A percentile compares a stretch with the other conserved stretches of the same genome.
Conservation (phyloP, 192 early-diverging fungal genomes). For the Gryganskiella cystojenkinii region DNA sequence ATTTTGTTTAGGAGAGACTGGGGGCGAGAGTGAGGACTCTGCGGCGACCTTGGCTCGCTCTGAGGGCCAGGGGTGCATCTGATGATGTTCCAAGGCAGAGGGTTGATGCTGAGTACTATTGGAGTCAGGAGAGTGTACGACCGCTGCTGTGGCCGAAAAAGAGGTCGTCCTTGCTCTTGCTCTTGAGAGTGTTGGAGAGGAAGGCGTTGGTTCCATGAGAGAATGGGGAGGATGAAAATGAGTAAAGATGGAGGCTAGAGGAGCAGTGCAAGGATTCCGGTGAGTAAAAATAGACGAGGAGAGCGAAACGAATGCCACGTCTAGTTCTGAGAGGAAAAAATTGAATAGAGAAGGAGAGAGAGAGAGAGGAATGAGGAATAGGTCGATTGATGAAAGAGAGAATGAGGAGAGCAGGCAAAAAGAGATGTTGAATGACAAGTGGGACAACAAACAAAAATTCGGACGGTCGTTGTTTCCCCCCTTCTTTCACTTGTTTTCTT, state of each 20-base stretch:
- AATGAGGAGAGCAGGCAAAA: background rate
- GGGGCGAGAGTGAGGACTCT: conserved; percentile 39
- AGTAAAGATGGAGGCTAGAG: background rate
- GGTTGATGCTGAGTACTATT: conserved; percentile 5
- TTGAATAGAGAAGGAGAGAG: conserved; percentile 7
- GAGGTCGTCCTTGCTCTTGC: background rate
- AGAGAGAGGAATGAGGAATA: background rate
- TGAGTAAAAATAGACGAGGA: conserved; percentile 2
- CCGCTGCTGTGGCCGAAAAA: background rate
- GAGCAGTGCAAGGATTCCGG: background rate
- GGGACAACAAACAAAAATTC: no score
- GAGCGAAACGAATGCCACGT: background rate
- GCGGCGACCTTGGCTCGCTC: conserved; percentile 46
- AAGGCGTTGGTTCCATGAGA: background rate
- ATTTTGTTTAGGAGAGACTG: conserved; percentile 45
- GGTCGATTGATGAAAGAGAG: conserved; percentile 1
- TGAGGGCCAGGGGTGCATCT: conserved; percentile 37
- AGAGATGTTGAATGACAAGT: background rate
- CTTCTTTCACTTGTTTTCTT: no score
- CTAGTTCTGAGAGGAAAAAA: background rate
- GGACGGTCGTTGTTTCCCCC: no score
- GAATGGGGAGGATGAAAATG: background rate
- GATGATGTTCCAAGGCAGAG: background rate
- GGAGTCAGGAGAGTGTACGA: background rate
- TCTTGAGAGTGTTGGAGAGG: background rate